Conservation (phyloP, 78 protist genomes). For the Cavenderia fasciculata region DNA sequence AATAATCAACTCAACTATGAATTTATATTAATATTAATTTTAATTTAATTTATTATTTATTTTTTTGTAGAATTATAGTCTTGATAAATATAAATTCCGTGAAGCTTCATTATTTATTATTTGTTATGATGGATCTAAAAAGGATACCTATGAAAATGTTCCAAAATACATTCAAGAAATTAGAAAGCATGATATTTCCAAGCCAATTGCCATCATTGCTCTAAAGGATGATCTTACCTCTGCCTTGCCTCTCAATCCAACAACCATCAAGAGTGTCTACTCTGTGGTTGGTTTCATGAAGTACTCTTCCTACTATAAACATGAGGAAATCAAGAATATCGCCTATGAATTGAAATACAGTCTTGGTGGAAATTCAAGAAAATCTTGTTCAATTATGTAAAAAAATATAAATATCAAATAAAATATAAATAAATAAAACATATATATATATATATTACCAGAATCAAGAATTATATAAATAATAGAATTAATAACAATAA, state of each 20-base stretch:
- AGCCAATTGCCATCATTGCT: neutral
- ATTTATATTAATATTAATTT: too few relatives aligned
- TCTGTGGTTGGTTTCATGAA: neutral
- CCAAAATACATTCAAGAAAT: constrained; percentile 17
- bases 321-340: constrained; percentile 23
- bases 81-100: too few relatives aligned
- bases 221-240: constrained; percentile 17
- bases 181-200: constrained; percentile 20
- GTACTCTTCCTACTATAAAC: neutral
- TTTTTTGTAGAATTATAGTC: too few relatives aligned
- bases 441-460: constrained; percentile 5
- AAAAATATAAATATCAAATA: neutral
- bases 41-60: too few relatives aligned
- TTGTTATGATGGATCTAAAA: neutral
- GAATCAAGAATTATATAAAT: too few relatives aligned
- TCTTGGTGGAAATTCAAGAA: neutral
- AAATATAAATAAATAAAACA: neutral
- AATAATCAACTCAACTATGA: too few relatives aligned
- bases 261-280: constrained; percentile 14
- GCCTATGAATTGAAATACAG: neutral
- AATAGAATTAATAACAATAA: too few relatives aligned
- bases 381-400: constrained; percentile 57
- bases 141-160: neutral
- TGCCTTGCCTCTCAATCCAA: neutral
- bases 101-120: constrained; percentile 20